A percentile compares a stretch with the other conserved stretches of the same genome.
These are phyloP conservation scores for Cyclostephanos tholiformis DNA, from an alignment of 108 stramenopile genomes.

Conservation along the genomic window DNA sequence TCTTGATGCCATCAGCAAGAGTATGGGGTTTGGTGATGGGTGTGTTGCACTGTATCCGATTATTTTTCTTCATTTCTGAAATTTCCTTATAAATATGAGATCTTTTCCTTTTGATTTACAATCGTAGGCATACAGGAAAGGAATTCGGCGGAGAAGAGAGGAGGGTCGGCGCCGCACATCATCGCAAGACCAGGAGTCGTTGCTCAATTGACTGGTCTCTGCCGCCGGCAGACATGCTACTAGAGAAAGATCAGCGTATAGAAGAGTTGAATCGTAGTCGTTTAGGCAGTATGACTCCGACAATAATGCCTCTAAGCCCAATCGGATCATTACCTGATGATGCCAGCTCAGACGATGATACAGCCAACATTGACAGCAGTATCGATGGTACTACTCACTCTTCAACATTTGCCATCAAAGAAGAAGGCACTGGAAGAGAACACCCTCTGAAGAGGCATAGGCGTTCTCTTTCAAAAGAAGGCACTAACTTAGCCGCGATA, in stretches of 20 bases:
- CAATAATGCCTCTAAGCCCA: slow-evolving; percentile 28
- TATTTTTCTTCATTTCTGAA: neutral
- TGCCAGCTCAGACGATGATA: slow-evolving; percentile 16
- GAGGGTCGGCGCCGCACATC: slow-evolving; percentile 71
- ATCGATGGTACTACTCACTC: slow-evolving; percentile 8
- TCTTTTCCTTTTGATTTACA: neutral
- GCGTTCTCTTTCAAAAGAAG: slow-evolving; percentile 7
- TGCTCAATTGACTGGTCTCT: slow-evolving; percentile 89
- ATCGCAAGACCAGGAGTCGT: slow-evolving; percentile 81
- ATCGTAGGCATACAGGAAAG: slow-evolving; percentile 18
- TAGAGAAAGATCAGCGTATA: slow-evolving; percentile 52
- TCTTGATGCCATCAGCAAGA: slow-evolving; percentile 75
- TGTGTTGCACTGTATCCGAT: slow-evolving; percentile 35
- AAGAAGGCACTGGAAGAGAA: slow-evolving; percentile 3
- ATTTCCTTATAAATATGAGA: neutral
- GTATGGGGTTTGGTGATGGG: slow-evolving; percentile 55
- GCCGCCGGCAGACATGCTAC: slow-evolving; percentile 55
- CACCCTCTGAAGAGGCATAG: slow-evolving; percentile 40
- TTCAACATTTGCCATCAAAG: neutral
- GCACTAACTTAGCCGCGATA: neutral
- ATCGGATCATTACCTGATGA: slow-evolving; percentile 33
- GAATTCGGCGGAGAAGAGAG: slow-evolving; percentile 60
- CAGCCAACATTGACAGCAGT: slow-evolving; percentile 2
- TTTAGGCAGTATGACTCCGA: slow-evolving; percentile 3
- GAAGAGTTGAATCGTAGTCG: slow-evolving; percentile 41